A percentile compares a stretch with the other conserved stretches of the same genome.
phyloP scores from a whole-genome alignment of 2,329 filamentous ascomycete genomes.

The Blastomyces emzantsi region DNA sequence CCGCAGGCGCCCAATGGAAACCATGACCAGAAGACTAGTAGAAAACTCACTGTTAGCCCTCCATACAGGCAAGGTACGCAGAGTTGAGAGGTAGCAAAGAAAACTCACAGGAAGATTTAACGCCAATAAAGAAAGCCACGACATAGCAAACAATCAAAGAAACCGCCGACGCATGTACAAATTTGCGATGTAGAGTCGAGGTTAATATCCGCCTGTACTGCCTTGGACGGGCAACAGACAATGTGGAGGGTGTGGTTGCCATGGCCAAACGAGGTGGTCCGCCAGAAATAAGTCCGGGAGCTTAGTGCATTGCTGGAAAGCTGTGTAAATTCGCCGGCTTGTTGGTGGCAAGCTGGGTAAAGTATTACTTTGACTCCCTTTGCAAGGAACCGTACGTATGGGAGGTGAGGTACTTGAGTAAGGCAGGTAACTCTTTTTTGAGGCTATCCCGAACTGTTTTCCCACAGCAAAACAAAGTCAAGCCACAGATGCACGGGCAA shows the following conservation, averaged over 20 bases:
- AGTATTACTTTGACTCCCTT: neutral
- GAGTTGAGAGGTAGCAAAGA: neutral
- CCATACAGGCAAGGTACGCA: neutral
- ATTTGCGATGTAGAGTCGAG: conserved; percentile 76
- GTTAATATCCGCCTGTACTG: conserved; percentile 84
- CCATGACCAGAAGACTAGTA: conserved; percentile 70
- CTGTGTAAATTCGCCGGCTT: neutral
- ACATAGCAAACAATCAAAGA: conserved; percentile 63
- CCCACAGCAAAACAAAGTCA: conserved; percentile 25
- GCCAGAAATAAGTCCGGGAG: neutral
- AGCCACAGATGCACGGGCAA: conserved; percentile 6
- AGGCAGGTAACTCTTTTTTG: neutral
- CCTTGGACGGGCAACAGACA: conserved; percentile 27
- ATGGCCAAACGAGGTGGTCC: conserved; percentile 21
- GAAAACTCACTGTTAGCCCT: conserved; percentile 8
- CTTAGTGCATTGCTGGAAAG: conserved; percentile 3
- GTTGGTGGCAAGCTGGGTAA: neutral
- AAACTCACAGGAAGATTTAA: conserved; percentile 58
- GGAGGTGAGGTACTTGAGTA: neutral
- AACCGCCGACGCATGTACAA: conserved; percentile 65
- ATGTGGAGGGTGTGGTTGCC: conserved; percentile 18
- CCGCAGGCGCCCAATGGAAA: conserved; percentile 71
- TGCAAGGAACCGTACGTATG: neutral
- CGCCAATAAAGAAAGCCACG: conserved; percentile 60
- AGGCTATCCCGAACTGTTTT: conserved; percentile 14